phyloP scores from a whole-genome alignment of 306 rosid genomes.

The Potentilla sterilis region DNA sequence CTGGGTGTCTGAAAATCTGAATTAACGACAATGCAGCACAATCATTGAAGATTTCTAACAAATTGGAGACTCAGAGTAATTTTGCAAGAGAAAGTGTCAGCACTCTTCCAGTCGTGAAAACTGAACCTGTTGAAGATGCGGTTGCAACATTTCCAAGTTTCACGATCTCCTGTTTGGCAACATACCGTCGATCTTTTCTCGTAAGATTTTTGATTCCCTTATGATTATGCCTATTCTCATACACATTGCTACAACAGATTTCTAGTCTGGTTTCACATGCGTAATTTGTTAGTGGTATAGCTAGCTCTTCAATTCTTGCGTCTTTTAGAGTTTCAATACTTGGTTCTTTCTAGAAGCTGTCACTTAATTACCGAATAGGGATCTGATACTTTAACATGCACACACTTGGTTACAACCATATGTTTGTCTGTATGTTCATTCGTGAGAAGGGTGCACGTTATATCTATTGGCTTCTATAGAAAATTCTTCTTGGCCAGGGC shows the following conservation, averaged over 20 bases:
- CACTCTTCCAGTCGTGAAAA: conserved; percentile 8
- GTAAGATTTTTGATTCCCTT: conserved; percentile 30
- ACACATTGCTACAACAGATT: conserved; percentile 9
- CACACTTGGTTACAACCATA: neutral
- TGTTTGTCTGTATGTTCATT: neutral
- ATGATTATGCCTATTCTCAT: conserved; percentile 3
- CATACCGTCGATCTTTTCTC: conserved; percentile 29
- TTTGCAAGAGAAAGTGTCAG: conserved; percentile 11
- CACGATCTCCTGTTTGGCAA: conserved; percentile 32
- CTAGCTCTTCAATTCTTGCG: neutral
- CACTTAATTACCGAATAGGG: neutral
- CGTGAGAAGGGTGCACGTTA: neutral
- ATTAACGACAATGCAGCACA: conserved; percentile 1
- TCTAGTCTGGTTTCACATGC: neutral
- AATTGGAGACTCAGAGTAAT: conserved; percentile 15
- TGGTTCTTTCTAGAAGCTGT: neutral
- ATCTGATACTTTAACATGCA: neutral
- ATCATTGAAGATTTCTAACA: conserved; percentile 15
- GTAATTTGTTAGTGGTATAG: neutral
- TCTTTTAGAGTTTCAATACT: neutral
- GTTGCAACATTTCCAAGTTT: conserved; percentile 16
- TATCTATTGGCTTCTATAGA: neutral
- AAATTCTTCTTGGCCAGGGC: neutral
- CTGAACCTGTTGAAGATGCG: conserved; percentile 21
- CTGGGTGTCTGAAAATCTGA: neutral